Evolutionary conservation across 1,284 basidiomycete species (phyloP).

Genomic region (Rhodotorula glutinis): DNA sequence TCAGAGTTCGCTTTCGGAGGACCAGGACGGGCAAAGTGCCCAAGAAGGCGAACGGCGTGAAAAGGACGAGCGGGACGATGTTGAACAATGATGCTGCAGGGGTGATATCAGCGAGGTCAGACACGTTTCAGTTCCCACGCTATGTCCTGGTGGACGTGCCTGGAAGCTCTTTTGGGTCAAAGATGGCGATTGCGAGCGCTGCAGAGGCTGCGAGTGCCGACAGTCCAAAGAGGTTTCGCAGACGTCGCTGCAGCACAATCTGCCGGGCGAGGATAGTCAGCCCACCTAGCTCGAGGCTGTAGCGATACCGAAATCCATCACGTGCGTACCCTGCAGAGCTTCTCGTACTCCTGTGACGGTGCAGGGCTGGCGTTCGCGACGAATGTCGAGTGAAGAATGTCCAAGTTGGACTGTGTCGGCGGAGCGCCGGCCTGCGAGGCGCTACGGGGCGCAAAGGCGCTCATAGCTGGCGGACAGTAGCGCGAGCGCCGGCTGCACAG

Average conservation of each 20-base stretch:
- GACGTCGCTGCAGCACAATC: conserved; percentile 29
- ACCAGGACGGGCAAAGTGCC: conserved; percentile 39
- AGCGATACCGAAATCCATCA: no score
- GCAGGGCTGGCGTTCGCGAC: neutral
- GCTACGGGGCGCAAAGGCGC: conserved; percentile 17
- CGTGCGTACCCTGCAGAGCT: conserved; percentile 28
- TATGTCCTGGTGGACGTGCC: conserved; percentile 1
- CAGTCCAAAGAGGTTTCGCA: conserved; percentile 27
- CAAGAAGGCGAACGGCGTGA: conserved; percentile 28
- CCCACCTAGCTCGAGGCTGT: no score
- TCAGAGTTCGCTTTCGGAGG: conserved; percentile 37
- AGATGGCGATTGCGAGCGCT: conserved; percentile 15
- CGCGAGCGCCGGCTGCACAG: neutral
- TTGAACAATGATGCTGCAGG: conserved; percentile 25
- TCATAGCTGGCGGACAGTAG: neutral
- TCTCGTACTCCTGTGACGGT: conserved; percentile 16
- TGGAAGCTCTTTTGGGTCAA: conserved; percentile 27
- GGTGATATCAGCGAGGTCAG: neutral
- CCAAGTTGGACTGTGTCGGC: conserved; percentile 11
- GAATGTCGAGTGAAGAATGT: conserved; percentile 9
- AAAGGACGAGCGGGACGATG: conserved; percentile 28
- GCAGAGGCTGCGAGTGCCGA: conserved; percentile 6
- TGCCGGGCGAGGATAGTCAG: neutral
- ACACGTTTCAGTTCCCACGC: neutral
- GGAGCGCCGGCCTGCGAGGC: conserved; percentile 1